Evolutionary conservation across 139 green algal genomes (phyloP).

Genomic region (Chlorella sp.): DNA sequence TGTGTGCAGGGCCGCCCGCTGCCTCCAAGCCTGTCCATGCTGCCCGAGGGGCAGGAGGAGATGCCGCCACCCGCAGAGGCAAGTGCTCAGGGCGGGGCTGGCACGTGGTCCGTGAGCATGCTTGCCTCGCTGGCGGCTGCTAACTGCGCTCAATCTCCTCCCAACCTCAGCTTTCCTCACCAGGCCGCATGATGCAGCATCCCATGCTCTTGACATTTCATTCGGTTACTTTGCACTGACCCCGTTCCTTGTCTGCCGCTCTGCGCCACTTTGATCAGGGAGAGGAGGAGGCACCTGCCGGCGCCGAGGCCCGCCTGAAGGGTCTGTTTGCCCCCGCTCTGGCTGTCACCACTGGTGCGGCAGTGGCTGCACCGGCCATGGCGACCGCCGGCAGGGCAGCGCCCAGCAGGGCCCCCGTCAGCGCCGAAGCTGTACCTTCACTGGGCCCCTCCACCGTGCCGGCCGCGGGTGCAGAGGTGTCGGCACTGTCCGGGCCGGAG

Average conservation of each 20-base stretch:
- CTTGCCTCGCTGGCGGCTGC: background rate
- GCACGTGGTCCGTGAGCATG: no score
- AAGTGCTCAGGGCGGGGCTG: background rate
- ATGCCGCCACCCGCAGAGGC: background rate
- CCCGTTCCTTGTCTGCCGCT: no score
- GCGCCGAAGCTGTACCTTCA: background rate
- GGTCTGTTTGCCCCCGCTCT: constrained; percentile 3
- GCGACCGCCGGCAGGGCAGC: background rate
- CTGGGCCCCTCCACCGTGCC: no score
- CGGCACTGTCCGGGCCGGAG: background rate
- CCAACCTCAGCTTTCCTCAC: no score
- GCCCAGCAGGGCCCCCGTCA: background rate
- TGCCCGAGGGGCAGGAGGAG: constrained; percentile 18
- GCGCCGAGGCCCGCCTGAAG: constrained; percentile 14
- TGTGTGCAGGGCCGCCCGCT: background rate
- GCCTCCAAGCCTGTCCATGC: background rate
- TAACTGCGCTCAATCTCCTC: no score
- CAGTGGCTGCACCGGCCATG: background rate
- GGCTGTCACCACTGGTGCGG: background rate
- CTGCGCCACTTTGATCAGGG: background rate
- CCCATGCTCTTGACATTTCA: no score
- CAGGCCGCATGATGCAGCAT: background rate
- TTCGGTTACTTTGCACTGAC: no score
- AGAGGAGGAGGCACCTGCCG: background rate
- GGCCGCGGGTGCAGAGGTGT: background rate